These are phyloP conservation scores for Calonectria multiphialidica DNA, from an alignment of 2,329 filamentous ascomycete genomes.

Conservation along the genomic window DNA sequence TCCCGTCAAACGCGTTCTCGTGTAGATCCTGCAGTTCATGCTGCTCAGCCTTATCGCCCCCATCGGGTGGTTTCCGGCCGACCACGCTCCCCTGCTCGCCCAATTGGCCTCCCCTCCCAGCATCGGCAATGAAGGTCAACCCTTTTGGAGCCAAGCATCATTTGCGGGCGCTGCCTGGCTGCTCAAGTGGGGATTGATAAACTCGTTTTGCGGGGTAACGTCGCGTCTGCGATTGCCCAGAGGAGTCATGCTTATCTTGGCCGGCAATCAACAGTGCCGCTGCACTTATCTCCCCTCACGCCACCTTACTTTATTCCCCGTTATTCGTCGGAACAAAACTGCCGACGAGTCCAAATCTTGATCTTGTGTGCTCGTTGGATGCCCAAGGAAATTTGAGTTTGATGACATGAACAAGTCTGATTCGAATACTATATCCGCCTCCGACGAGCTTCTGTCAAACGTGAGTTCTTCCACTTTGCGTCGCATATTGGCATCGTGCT, in stretches of 20 bases:
- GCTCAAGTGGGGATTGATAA: neutral
- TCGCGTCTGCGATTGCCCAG: neutral
- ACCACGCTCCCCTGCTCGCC: neutral
- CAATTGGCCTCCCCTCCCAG: neutral
- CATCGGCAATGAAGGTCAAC: neutral
- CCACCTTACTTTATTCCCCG: neutral
- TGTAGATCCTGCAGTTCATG: constrained; percentile 1
- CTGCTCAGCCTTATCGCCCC: constrained; percentile 6
- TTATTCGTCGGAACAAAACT: constrained; percentile 8
- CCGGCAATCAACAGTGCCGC: neutral
- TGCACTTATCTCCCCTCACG: constrained; percentile 1
- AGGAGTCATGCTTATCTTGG: neutral
- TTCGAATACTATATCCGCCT: neutral
- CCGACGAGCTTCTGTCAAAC: neutral
- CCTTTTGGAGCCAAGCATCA: neutral
- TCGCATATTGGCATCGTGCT: neutral
- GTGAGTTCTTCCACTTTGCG: neutral
- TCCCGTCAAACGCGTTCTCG: constrained; percentile 31
- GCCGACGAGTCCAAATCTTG: constrained; percentile 18
- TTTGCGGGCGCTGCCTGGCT: neutral
- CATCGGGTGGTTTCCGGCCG: constrained; percentile 4
- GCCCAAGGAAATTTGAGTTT: neutral
- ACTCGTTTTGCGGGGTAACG: neutral
- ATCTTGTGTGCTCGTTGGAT: constrained; percentile 27
- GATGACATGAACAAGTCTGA: neutral